Base-by-base conservation (phyloP, 805 yeast genomes). In the Suhomyces xylopsoci region DNA sequence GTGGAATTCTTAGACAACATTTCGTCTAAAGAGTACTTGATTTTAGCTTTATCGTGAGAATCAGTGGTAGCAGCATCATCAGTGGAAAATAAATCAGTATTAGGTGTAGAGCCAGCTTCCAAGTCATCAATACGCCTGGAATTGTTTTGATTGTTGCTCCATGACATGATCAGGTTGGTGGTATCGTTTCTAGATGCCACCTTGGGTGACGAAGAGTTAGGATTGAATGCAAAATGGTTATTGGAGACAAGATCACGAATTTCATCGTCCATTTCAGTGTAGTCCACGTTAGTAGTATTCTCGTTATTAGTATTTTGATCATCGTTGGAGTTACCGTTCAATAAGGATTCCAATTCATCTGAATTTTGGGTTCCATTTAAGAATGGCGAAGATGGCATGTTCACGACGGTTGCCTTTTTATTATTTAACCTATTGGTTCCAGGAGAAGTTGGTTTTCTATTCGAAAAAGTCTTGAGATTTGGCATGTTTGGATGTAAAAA, bases 361-460 rank as follows among this genome's bases (percentile, higher is more conserved):
- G 56, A 40, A 38, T 51, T 49, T 48, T 45, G 59, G 28, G 47
- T 51, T 25, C 60, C 40, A 15, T 65, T 58, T 25, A 70, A 60
- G 20, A 71, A 63, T 22, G 78, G 78, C 14, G 78, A 73, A 5
- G 78, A 72, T 1, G 77, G 76, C 76, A 72, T 72, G 54, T 70
- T 71, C 15, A 59, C 60, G 10, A 64, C 69, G 2, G 58, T 52
- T 2, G 66, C 62, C 32, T 62, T 59, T 51, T 62, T 60, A 38
- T 51, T 55, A 47, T 56, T 55, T 42, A 57, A 56, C 8, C 54
- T 56, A 42, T 55, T 52, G 32, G 60, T 52, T 5, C 41, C 53
- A 6, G 74, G 64, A 3, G 74, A 66, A 42, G 10, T 20, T 4
- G 66, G 55, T 49, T 57, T 60, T 22, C 58, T 55, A 41, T 62